Evolutionary conservation across 805 yeast species (phyloP).

Genomic region (Candida coleopterorum): DNA sequence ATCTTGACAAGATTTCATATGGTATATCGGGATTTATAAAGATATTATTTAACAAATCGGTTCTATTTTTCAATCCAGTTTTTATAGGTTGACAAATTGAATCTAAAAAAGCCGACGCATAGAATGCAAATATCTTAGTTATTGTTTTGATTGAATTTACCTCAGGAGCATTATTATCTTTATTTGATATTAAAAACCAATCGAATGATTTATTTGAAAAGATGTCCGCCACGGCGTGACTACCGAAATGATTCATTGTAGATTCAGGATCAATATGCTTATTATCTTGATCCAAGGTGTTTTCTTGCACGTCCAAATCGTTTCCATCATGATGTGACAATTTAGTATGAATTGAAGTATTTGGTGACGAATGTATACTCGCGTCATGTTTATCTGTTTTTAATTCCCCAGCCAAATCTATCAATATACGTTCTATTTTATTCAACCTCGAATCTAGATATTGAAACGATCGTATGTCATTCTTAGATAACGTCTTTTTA

Average conservation of each 20-base stretch:
- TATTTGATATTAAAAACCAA: not conserved
- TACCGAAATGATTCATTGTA: constrained; percentile 20
- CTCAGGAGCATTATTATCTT: not conserved
- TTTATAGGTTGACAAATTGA: constrained; percentile 9
- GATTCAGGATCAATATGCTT: constrained; percentile 2
- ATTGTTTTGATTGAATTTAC: constrained; percentile 22
- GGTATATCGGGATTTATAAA: constrained; percentile 4
- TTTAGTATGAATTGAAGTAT: not conserved
- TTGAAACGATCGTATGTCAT: constrained; percentile 11
- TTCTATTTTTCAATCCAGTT: constrained; percentile 13
- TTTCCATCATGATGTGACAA: no score
- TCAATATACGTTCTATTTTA: constrained; percentile 11
- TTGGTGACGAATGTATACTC: not conserved
- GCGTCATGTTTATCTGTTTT: not conserved
- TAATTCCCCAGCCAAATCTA: constrained; percentile 14
- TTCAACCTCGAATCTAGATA: constrained; percentile 14
- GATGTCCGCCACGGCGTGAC: constrained; percentile 31
- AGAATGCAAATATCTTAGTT: constrained; percentile 18
- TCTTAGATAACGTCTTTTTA: not conserved
- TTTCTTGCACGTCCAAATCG: constrained; percentile 13
- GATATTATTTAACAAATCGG: constrained; percentile 24
- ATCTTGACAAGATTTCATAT: constrained; percentile 13
- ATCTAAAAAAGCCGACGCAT: constrained; percentile 17
- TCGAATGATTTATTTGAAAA: constrained; percentile 28
- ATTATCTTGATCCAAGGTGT: no score